These are phyloP conservation scores for Microbotryum saponariae DNA, from an alignment of 1,284 basidiomycete genomes.

Conservation along the genomic window DNA sequence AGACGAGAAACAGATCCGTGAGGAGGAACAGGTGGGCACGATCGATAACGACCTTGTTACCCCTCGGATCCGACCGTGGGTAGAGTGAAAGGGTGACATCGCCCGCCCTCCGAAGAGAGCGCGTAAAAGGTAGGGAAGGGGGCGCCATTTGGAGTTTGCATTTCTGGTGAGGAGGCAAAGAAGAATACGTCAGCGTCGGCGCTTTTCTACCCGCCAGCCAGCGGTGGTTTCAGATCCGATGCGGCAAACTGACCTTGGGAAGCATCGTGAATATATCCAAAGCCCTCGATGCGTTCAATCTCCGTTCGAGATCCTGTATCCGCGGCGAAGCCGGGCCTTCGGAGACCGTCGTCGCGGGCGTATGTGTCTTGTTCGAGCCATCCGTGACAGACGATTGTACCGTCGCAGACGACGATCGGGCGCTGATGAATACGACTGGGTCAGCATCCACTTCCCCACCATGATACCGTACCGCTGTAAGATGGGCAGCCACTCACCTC, in stretches of 20 bases:
- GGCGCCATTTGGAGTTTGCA: constrained; percentile 87
- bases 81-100: constrained; percentile 71
- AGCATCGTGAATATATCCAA: constrained; percentile 95
- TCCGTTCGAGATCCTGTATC: constrained; percentile 63
- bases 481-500: constrained; percentile 1
- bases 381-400: constrained; percentile 17
- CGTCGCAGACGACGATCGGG: constrained; percentile 22
- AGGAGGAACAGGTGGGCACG: constrained; percentile 82
- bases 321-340: background rate
- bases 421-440: background rate
- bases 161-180: constrained; percentile 51
- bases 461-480: background rate
- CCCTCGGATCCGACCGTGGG: constrained; percentile 57
- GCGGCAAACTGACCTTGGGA: constrained; percentile 59
- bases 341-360: constrained; percentile 10
- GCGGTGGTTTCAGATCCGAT: too few species aligned
- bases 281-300: constrained; percentile 68
- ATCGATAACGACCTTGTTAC: constrained; percentile 61
- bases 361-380: constrained; percentile 4
- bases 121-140: constrained; percentile 67
- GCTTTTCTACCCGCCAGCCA: too few species aligned
- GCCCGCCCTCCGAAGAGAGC: constrained; percentile 65
- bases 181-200: background rate
- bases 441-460: background rate
- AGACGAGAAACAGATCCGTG: constrained; percentile 84